phyloP scores from a whole-genome alignment of 345 rosid species.

The Combretum micranthum region DNA sequence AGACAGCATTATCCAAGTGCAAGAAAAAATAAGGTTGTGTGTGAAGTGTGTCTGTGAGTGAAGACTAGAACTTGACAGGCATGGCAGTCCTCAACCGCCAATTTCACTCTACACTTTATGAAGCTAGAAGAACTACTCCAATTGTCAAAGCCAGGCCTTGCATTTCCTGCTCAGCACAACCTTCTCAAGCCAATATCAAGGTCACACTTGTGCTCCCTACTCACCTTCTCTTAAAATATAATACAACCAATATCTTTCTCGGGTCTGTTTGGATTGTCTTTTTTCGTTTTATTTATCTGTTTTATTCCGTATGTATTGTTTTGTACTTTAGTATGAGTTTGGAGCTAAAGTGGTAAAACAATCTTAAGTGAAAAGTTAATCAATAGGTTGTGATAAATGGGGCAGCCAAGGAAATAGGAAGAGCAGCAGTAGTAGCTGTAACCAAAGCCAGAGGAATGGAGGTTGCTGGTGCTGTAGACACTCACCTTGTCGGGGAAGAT shows the following conservation, averaged over 20 bases:
- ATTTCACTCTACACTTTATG: constrained; percentile 22
- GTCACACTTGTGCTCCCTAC: constrained; percentile 19
- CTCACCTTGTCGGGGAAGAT: constrained; percentile 73
- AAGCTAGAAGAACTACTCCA: constrained; percentile 5
- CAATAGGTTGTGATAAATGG: constrained; percentile 72
- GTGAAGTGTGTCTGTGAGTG: constrained; percentile 2
- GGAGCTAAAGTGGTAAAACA: too few species aligned
- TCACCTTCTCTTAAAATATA: neutral
- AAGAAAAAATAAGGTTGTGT: constrained; percentile 19
- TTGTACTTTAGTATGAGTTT: too few species aligned
- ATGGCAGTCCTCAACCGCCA: constrained; percentile 63
- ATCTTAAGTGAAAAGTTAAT: neutral
- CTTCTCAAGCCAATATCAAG: constrained; percentile 73
- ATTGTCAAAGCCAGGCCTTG: constrained; percentile 28
- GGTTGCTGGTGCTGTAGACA: constrained; percentile 85
- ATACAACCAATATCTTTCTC: neutral
- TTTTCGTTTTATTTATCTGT: too few species aligned
- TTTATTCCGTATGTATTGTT: too few species aligned
- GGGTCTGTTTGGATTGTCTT: neutral
- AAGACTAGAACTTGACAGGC: constrained; percentile 10
- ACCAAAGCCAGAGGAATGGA: constrained; percentile 93
- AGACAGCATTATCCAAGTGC: neutral
- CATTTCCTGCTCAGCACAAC: constrained; percentile 62
- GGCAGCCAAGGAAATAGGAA: constrained; percentile 90
- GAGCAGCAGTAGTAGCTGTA: constrained; percentile 82